Evolutionary conservation across 2,329 filamentous ascomycete species (phyloP).

Genomic region (Botrytis deweyae): DNA sequence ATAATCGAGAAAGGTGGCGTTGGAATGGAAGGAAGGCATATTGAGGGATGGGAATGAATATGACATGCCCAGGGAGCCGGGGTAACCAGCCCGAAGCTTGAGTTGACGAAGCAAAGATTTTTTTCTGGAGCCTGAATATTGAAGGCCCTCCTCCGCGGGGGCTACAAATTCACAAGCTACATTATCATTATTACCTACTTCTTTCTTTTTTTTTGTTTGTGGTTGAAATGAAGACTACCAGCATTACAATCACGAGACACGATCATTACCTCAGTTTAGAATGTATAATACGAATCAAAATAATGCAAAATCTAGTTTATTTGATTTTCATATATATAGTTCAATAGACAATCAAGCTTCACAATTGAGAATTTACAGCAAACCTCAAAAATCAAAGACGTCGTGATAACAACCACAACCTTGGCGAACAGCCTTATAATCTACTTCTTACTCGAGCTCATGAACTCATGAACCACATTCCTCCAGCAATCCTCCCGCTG

Average conservation of each 20-base stretch:
- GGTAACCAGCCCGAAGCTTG: neutral
- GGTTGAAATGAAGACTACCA: neutral
- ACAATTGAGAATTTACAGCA: neutral
- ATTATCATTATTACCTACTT: neutral
- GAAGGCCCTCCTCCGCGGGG: neutral
- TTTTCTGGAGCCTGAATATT: neutral
- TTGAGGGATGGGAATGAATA: neutral
- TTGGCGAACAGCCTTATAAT: conserved; percentile 4
- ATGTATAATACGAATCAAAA: neutral
- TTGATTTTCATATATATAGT: neutral
- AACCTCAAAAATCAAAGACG: neutral
- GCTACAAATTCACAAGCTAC: neutral
- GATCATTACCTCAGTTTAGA: conserved; percentile 5
- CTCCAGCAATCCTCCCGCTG: neutral
- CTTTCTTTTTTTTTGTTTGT: neutral
- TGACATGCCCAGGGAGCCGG: neutral
- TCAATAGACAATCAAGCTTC: neutral
- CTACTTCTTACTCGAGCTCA: neutral
- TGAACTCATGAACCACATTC: neutral
- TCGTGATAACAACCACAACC: neutral
- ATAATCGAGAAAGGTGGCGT: neutral
- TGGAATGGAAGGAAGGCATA: neutral
- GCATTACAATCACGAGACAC: neutral
- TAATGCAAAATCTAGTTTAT: neutral
- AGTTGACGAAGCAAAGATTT: neutral